Evolutionary conservation across 179 eudicot species (phyloP).

Genomic region (Carnegiea gigantea): DNA sequence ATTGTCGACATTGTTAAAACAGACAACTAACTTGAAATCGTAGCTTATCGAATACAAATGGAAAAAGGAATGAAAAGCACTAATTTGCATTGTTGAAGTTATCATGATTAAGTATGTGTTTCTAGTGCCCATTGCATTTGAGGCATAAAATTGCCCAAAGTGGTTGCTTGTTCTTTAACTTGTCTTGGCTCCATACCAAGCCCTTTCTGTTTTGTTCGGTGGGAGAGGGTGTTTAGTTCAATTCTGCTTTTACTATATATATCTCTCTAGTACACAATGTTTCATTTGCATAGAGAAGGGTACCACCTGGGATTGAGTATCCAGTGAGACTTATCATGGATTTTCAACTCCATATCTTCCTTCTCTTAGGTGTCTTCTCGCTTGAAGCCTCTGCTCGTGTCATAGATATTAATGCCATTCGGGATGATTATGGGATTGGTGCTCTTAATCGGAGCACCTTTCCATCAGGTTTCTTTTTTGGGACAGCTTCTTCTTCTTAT

Average conservation of each 20-base stretch:
- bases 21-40: not conserved
- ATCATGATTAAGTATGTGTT: not conserved
- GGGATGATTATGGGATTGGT: conserved; percentile 30
- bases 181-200: not conserved
- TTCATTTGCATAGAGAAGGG: not conserved
- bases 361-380: conserved; percentile 9
- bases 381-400: conserved; percentile 12
- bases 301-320: no score
- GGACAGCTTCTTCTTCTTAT: conserved; percentile 46
- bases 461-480: conserved; percentile 35
- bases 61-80: not conserved
- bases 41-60: not conserved
- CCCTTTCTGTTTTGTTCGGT: not conserved
- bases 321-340: conserved; percentile 6
- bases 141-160: not conserved
- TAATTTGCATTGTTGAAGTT: not conserved
- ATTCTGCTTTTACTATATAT: not conserved
- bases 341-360: conserved; percentile 3
- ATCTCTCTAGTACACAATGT: not conserved
- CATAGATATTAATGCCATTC: not conserved
- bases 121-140: not conserved
- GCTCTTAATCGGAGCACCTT: conserved; percentile 41
- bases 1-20: not conserved
- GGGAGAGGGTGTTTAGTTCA: not conserved
- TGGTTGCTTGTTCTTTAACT: conserved; percentile 1